Conservation (phyloP, 1,284 basidiomycete species). For the Porogramme epimiltina region DNA sequence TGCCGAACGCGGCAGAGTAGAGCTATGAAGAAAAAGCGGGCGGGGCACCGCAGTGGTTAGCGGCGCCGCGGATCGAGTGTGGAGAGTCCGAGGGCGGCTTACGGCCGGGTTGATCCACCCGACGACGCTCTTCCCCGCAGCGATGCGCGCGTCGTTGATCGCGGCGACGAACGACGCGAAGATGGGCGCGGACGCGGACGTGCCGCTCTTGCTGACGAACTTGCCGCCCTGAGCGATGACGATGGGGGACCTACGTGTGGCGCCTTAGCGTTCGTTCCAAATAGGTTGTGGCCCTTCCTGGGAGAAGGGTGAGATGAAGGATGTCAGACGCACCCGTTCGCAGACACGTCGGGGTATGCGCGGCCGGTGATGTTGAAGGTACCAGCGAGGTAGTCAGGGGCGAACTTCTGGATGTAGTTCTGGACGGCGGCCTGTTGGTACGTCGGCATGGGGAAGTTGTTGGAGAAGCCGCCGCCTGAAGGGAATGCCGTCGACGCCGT, state of each 20-base stretch:
- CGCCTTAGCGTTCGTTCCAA: not conserved
- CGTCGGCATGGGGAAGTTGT: constrained; percentile 15
- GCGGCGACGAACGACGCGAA: constrained; percentile 54
- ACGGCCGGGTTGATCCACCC: constrained; percentile 57
- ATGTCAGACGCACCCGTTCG: constrained; percentile 26
- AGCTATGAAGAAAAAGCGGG: constrained; percentile 20
- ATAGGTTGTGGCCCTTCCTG: not conserved
- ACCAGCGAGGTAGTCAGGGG: constrained; percentile 11
- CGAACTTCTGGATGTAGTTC: constrained; percentile 14
- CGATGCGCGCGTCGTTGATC: constrained; percentile 59
- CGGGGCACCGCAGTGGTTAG: not conserved
- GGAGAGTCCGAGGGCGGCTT: not conserved
- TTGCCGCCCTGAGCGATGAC: constrained; percentile 31
- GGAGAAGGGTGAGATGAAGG: not conserved
- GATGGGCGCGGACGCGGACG: constrained; percentile 12
- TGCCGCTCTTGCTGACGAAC: constrained; percentile 19
- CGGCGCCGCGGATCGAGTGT: constrained; percentile 14
- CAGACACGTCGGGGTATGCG: constrained; percentile 23
- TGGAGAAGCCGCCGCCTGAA: constrained; percentile 24
- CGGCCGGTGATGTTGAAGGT: constrained; percentile 23
- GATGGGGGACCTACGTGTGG: constrained; percentile 12
- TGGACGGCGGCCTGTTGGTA: constrained; percentile 18
- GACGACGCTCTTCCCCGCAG: constrained; percentile 40
- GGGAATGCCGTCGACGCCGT: constrained; percentile 16
- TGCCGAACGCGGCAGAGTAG: constrained; percentile 26